These are phyloP conservation scores for Echium plantagineum DNA, from an alignment of 257 asterid genomes.

Conservation along the genomic window DNA sequence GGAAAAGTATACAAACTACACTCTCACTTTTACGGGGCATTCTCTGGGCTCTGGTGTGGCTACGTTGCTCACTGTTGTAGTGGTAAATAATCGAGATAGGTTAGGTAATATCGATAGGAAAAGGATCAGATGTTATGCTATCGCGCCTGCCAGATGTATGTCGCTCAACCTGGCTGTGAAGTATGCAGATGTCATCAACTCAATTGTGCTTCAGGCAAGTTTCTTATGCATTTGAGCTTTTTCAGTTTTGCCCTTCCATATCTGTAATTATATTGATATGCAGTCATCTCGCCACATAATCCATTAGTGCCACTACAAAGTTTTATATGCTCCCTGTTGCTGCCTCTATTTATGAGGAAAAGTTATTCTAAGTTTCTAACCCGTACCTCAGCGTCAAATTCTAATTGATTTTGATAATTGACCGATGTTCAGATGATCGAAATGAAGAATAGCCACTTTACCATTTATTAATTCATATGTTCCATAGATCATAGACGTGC, in stretches of 20 bases:
- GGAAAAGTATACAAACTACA: constrained; percentile 51
- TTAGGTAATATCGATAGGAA: constrained; percentile 63
- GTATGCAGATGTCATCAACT: constrained; percentile 82
- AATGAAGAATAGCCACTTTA: too few species aligned
- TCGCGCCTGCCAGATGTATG: constrained; percentile 93
- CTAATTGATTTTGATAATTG: too few species aligned
- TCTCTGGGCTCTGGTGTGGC: constrained; percentile 93
- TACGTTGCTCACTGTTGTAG: constrained; percentile 49
- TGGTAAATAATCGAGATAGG: constrained; percentile 44
- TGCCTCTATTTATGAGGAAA: too few species aligned
- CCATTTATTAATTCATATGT: too few species aligned
- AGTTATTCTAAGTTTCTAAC: too few species aligned
- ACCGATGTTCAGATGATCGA: too few species aligned
- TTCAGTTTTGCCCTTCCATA: constrained; percentile 5
- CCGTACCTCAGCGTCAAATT: too few species aligned
- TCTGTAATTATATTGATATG: constrained; percentile 5
- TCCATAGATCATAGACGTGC: too few species aligned
- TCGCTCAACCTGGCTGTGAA: constrained; percentile 76
- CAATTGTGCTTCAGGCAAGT: constrained; percentile 77
- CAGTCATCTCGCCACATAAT: too few species aligned
- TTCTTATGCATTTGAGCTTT: background rate
- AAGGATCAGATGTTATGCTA: constrained; percentile 66
- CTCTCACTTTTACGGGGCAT: constrained; percentile 72
- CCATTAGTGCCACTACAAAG: too few species aligned
- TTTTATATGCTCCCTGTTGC: background rate